Evolutionary conservation across 495 filamentous ascomycete genomes (phyloP).

Genomic region (Aspergillus steynii): DNA sequence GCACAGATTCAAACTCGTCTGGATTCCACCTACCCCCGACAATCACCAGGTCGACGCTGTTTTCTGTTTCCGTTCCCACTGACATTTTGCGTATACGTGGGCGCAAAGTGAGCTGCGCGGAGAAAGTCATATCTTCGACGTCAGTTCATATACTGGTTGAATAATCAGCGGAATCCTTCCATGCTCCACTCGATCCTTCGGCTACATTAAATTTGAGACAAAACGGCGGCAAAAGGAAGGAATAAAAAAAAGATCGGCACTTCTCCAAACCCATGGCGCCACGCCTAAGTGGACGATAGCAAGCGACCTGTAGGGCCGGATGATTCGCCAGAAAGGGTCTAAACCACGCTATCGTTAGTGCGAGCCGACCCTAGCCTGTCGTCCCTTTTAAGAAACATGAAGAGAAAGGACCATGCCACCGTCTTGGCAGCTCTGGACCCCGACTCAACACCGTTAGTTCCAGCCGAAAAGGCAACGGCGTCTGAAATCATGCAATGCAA

Average conservation of each 20-base stretch:
- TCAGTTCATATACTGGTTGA: background rate
- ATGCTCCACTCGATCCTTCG: background rate
- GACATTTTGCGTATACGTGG: background rate
- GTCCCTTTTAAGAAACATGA: background rate
- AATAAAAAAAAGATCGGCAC: background rate
- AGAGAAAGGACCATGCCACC: background rate
- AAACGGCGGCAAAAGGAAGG: background rate
- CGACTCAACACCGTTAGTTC: no score
- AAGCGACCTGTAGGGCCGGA: background rate
- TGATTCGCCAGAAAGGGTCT: background rate
- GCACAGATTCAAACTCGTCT: background rate
- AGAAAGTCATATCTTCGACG: background rate
- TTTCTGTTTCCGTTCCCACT: background rate
- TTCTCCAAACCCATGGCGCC: no score
- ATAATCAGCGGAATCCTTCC: background rate
- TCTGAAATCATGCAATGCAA: background rate
- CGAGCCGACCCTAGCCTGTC: background rate
- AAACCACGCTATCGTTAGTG: background rate
- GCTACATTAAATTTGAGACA: background rate
- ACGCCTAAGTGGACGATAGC: no score
- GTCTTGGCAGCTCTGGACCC: background rate
- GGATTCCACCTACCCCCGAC: background rate
- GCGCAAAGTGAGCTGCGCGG: background rate
- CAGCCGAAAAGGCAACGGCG: background rate
- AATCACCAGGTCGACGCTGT: slow-evolving; percentile 3